Evolutionary conservation across 2,329 filamentous ascomycete genomes (phyloP).

Genomic region (Aspergillus arachidicola): DNA sequence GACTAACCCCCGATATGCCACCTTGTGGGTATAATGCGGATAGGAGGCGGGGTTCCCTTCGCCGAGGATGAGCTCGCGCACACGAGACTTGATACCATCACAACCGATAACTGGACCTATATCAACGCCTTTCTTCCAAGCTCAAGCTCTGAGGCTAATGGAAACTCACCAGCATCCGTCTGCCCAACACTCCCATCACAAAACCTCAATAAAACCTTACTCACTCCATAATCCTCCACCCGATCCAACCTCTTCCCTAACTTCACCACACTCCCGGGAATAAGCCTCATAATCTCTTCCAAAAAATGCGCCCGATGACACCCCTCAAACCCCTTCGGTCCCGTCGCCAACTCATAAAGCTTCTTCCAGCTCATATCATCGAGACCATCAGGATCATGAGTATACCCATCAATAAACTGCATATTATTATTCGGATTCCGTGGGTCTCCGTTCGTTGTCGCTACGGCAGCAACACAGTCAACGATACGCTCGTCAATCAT

Average conservation of each 20-base stretch:
- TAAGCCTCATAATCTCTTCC: slow-evolving; percentile 42
- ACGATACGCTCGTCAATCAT: slow-evolving; percentile 20
- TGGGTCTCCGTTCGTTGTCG: slow-evolving; percentile 13
- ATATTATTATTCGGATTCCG: slow-evolving; percentile 20
- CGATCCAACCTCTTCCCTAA: slow-evolving; percentile 40
- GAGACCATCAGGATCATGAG: slow-evolving; percentile 15
- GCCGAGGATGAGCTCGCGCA: slow-evolving; percentile 57
- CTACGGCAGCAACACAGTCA: slow-evolving; percentile 19
- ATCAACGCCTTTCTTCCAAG: too few species aligned
- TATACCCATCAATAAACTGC: slow-evolving; percentile 30
- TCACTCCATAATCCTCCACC: slow-evolving; percentile 28
- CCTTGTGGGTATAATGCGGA: slow-evolving; percentile 59
- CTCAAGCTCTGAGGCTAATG: too few species aligned
- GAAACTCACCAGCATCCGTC: slow-evolving; percentile 39
- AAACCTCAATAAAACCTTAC: slow-evolving; percentile 40
- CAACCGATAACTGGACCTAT: slow-evolving; percentile 52
- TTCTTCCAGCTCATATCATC: slow-evolving; percentile 15
- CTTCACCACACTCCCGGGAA: slow-evolving; percentile 40
- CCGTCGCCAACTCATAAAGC: slow-evolving; percentile 19
- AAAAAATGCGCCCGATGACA: slow-evolving; percentile 46
- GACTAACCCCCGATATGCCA: slow-evolving; percentile 64
- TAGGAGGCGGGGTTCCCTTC: slow-evolving; percentile 47
- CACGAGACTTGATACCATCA: slow-evolving; percentile 65
- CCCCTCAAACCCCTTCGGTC: slow-evolving; percentile 25
- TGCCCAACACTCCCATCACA: slow-evolving; percentile 48